Evolutionary conservation across 2,329 filamentous ascomycete genomes (phyloP).

Genomic region (Botrytis medusae): DNA sequence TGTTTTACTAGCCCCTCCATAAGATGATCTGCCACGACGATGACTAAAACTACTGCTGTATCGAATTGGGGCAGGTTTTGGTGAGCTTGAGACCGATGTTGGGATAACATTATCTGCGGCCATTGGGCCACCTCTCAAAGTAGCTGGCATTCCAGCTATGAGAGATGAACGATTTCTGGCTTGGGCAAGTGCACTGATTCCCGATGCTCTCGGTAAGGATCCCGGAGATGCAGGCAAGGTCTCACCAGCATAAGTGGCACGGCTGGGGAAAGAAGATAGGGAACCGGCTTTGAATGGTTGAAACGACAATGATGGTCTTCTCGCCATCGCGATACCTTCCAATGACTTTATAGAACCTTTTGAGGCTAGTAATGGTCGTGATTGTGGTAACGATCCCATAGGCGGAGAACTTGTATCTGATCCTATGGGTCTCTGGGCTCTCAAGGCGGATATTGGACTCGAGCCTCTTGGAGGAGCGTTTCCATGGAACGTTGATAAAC

Average conservation of each 20-base stretch:
- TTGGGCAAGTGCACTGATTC: slow-evolving; percentile 53
- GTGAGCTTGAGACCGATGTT: slow-evolving; percentile 70
- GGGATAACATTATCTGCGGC: slow-evolving; percentile 61
- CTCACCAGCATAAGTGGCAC: slow-evolving; percentile 36
- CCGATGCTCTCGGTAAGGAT: slow-evolving; percentile 51
- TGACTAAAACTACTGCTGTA: slow-evolving; percentile 96
- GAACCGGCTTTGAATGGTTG: slow-evolving; percentile 96
- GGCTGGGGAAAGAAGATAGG: slow-evolving; percentile 80
- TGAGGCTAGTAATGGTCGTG: slow-evolving; percentile 37
- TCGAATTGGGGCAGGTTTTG: slow-evolving; percentile 72
- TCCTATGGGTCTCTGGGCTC: slow-evolving; percentile 62
- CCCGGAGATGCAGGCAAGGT: slow-evolving; percentile 54
- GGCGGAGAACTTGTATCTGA: slow-evolving; percentile 62
- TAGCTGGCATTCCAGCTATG: slow-evolving; percentile 73
- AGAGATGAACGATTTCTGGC: slow-evolving; percentile 70
- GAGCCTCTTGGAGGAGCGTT: slow-evolving; percentile 73
- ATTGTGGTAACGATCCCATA: slow-evolving; percentile 49
- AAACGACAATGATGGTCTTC: slow-evolving; percentile 83
- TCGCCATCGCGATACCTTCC: slow-evolving; percentile 53
- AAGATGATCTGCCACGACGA: slow-evolving; percentile 74
- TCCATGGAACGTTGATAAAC: slow-evolving; percentile 86
- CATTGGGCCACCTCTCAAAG: slow-evolving; percentile 64
- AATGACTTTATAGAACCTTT: slow-evolving; percentile 43
- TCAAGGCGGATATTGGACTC: slow-evolving; percentile 81
- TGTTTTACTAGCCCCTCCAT: slow-evolving; percentile 65